phyloP scores from a whole-genome alignment of 2,329 filamentous ascomycete species.

The Trichoderma atrobrunneum region DNA sequence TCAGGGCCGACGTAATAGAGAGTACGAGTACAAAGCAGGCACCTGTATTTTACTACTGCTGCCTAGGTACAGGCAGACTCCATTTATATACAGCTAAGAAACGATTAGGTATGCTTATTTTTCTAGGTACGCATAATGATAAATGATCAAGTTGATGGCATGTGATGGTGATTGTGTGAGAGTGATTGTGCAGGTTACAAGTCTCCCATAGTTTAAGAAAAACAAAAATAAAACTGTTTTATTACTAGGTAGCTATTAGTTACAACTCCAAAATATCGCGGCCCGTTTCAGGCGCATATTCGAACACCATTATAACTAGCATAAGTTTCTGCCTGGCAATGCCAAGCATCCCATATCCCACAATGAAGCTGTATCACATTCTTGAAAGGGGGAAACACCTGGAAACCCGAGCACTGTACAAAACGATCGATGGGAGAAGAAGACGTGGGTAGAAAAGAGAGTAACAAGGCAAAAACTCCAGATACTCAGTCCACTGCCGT shows the following conservation, averaged over 20 bases:
- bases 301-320: constrained; percentile 15
- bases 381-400: not conserved
- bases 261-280: not conserved
- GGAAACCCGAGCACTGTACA: constrained; percentile 3
- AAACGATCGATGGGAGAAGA: constrained; percentile 3
- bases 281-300: not conserved
- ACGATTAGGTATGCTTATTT: not conserved
- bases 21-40: not conserved
- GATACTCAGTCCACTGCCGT: not conserved
- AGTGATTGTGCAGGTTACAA: not conserved
- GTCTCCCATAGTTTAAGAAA: not conserved
- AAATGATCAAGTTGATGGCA: not conserved
- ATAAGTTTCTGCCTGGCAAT: not conserved
- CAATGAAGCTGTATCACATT: not conserved
- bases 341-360: not conserved
- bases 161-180: not conserved
- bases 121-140: not conserved
- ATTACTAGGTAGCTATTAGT: constrained; percentile 12
- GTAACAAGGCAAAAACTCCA: not conserved
- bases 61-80: not conserved
- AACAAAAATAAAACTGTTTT: not conserved
- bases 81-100: not conserved
- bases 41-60: not conserved
- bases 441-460: not conserved
- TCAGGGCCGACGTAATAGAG: not conserved